Percentiles rank a stretch among this genome's conserved stretches.
phyloP scores from a whole-genome alignment of 306 rosid species.

The Trifolium dubium region DNA sequence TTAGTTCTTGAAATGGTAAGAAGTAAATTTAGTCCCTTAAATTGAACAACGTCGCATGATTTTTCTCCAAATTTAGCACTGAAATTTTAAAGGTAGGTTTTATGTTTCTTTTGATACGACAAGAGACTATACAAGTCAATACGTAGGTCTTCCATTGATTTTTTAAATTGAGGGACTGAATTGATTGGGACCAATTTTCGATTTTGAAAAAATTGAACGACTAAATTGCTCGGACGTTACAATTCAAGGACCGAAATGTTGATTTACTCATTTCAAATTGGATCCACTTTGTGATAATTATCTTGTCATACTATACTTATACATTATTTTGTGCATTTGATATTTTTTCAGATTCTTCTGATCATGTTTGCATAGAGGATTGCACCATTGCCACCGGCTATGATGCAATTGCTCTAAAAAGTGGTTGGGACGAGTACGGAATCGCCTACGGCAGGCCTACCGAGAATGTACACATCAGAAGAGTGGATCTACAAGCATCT shows the following conservation, averaged over 20 bases:
- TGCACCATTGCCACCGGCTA: constrained; percentile 70
- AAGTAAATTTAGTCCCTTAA: too few species aligned
- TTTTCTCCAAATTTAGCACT: not conserved
- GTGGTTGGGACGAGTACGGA: constrained; percentile 99
- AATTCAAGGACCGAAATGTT: not conserved
- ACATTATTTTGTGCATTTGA: constrained; percentile 5
- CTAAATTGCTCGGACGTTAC: not conserved
- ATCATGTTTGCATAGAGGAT: constrained; percentile 84
- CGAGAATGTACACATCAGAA: constrained; percentile 72
- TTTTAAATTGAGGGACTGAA: not conserved
- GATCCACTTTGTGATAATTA: not conserved
- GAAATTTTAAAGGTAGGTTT: not conserved
- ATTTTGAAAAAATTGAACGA: not conserved
- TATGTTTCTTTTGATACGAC: not conserved
- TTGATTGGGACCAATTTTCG: not conserved
- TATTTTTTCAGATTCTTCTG: constrained; percentile 77
- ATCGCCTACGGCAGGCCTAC: constrained; percentile 89
- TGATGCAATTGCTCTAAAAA: constrained; percentile 89
- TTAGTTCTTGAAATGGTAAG: not conserved
- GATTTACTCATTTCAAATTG: not conserved
- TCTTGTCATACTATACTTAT: not conserved
- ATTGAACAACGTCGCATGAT: too few species aligned
- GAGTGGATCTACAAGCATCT: constrained; percentile 69
- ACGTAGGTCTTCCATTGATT: not conserved
- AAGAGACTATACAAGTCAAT: not conserved